Percentiles rank a stretch among this genome's conserved stretches.
Conservation (phyloP, 257 asterid species). For the Forsythia viridissima region DNA sequence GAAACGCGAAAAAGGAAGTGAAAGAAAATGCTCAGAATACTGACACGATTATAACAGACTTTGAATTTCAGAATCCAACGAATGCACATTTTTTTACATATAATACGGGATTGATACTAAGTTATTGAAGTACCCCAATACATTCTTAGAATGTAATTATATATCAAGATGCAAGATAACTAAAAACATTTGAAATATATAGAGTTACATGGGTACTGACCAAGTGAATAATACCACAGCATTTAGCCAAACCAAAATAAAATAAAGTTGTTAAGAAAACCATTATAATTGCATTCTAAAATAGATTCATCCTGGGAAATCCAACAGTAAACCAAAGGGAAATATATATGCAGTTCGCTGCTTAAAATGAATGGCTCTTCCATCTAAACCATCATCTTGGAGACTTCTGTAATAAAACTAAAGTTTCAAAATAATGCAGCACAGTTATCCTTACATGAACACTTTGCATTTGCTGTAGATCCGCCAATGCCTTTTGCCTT, state of each 20-base stretch:
- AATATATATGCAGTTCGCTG: background rate
- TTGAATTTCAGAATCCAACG: background rate
- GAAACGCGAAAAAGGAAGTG: background rate
- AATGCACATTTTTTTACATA: background rate
- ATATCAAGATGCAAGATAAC: background rate
- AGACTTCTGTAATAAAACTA: constrained; percentile 1
- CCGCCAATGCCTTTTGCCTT: constrained; percentile 84
- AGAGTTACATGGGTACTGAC: background rate
- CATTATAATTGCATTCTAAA: background rate
- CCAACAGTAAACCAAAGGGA: constrained; percentile 1
- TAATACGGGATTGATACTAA: background rate
- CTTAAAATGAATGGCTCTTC: background rate
- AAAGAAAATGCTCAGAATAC: background rate
- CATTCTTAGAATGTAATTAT: background rate
- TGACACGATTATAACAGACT: background rate
- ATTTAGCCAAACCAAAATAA: no score
- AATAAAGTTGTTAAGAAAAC: background rate
- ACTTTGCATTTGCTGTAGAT: constrained; percentile 90
- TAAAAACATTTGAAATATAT: background rate
- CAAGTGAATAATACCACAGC: background rate
- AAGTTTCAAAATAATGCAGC: constrained; percentile 16
- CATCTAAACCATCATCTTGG: constrained; percentile 9
- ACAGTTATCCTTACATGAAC: constrained; percentile 63
- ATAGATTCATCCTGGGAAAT: constrained; percentile 15
- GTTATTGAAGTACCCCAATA: background rate